These are phyloP conservation scores for Dictyostelium firmibasis DNA, from an alignment of 78 protist species.

Conservation along the genomic window DNA sequence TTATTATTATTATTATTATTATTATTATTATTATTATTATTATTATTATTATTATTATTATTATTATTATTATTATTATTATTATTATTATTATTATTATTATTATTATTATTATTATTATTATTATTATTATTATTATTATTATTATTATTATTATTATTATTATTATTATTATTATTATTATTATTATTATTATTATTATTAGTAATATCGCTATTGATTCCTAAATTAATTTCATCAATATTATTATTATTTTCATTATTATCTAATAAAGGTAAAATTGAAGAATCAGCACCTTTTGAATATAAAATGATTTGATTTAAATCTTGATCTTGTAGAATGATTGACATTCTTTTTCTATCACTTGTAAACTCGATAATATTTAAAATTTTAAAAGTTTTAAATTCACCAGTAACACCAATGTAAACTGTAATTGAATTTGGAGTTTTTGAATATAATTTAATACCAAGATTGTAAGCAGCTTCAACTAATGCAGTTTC, in stretches of 20 bases:
- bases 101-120: neutral
- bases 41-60: neutral
- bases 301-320: slow-evolving; percentile 57
- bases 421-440: neutral
- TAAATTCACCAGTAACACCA: neutral
- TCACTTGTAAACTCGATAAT: slow-evolving; percentile 91
- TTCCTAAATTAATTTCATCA: neutral
- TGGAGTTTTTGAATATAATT: slow-evolving; percentile 22
- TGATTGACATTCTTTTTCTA: slow-evolving; percentile 94
- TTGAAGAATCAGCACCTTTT: slow-evolving; percentile 94
- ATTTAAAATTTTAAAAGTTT: slow-evolving; percentile 71
- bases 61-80: neutral
- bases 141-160: too few relatives aligned
- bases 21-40: neutral
- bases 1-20: neutral
- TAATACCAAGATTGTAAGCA: slow-evolving; percentile 45
- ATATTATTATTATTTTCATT: neutral
- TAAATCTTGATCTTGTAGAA: slow-evolving; percentile 49
- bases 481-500: slow-evolving; percentile 91
- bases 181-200: neutral
- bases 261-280: slow-evolving; percentile 17
- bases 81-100: neutral
- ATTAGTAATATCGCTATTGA: neutral
- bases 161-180: neutral
- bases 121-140: neutral